Evolutionary conservation across 345 rosid species (phyloP), one percentile per base, ranked within the genome.

Genomic region (Brassica cretica): DNA sequence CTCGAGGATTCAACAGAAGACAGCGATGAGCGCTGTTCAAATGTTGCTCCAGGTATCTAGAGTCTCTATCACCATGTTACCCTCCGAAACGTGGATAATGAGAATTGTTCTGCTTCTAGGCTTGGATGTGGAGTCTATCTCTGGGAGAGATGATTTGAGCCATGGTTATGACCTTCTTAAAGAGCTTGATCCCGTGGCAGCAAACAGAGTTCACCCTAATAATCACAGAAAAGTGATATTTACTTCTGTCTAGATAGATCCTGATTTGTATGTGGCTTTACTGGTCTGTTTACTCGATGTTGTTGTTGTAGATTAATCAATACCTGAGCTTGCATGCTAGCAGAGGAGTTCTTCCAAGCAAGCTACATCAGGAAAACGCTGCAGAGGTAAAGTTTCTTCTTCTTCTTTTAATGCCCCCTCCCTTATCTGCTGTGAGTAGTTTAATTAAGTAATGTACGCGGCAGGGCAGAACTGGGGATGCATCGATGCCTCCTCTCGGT

Each of bases 381-480:
- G 80, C 83, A 8, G 89, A 93, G 98, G 99, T 96, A 5, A 70
- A 69, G 19, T 61, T 29, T 61, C 21, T 64, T 14, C 66, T 27
- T 64, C 67, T 30, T 62, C 55, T 10, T 66, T 6, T 12, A 14
- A 66, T 66, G 29, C 0, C 15, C 53, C 12, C 51, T 1, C 5
- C 15, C 5, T 41, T 18, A 5, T 14, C 44, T 79, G 71, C 67
- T 55, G 32, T 39, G 72, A 3, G 71, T 56, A 64, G 8, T 72
- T 69, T 72, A 21, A 73, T 63, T 66, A 60, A 77, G 60, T 84
- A 51, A 76, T 73, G 66, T 74, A 37, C 75, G 82, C 66, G 96
- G 89, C 97, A 90, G 93, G 93, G 87, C 97, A 95, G 99, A 93
- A 91, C 84, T 95, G 96, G 99, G 99, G 99, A 53, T 81, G 87